phyloP scores from a whole-genome alignment of 2,329 filamentous ascomycete genomes.

The Colletotrichum euphorbiae region DNA sequence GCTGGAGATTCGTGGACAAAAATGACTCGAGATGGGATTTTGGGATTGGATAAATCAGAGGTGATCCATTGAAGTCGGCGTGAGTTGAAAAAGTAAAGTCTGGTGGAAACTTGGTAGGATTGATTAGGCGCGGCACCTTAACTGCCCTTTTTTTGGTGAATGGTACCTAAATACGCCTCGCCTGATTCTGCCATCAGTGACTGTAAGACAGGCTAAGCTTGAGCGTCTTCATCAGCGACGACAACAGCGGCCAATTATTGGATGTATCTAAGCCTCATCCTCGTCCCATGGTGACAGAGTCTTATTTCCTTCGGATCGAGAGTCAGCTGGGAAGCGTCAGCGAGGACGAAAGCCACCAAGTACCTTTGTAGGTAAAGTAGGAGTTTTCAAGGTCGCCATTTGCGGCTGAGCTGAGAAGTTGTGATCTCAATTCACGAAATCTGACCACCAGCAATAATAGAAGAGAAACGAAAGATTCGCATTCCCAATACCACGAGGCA shows the following conservation, averaged over 20 bases:
- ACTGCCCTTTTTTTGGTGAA: background rate
- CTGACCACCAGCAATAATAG: no score
- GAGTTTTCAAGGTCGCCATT: no score
- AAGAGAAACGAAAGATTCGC: no score
- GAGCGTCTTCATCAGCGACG: slow-evolving; percentile 21
- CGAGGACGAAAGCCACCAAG: no score
- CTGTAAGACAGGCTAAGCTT: slow-evolving; percentile 20
- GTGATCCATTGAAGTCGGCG: background rate
- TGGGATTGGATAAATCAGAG: background rate
- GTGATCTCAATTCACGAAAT: no score
- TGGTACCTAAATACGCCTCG: background rate
- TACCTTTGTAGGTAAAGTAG: no score
- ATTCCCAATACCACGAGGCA: no score
- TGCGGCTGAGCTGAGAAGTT: no score
- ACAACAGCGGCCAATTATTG: background rate
- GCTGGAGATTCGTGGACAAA: background rate
- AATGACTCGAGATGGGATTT: background rate
- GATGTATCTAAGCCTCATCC: slow-evolving; percentile 5
- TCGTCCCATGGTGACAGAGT: background rate
- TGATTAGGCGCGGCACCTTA: background rate
- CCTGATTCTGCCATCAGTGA: background rate
- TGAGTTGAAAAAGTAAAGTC: background rate
- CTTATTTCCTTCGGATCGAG: background rate
- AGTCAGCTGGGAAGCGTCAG: background rate
- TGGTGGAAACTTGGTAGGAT: background rate